Conservation (phyloP, 495 filamentous ascomycete genomes). For the Pyrenopolyporus hunteri region DNA sequence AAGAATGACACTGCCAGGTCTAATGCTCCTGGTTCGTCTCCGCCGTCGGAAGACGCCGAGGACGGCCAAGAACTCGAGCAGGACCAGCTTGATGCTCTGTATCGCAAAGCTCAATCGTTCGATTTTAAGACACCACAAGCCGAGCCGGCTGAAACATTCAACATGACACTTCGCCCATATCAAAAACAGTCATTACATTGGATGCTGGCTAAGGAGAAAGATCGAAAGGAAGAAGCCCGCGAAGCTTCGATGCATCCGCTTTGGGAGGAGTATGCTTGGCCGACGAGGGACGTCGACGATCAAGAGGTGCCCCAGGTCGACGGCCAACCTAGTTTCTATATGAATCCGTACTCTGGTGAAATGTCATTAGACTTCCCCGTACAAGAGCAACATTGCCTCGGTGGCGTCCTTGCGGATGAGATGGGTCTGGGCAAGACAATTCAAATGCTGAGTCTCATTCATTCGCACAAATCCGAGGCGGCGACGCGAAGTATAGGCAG, state of each 20-base stretch:
- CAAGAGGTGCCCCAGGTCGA: conserved; percentile 68
- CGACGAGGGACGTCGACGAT: conserved; percentile 84
- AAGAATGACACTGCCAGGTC: conserved; percentile 56
- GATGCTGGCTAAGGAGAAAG: conserved; percentile 93
- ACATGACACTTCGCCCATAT: conserved; percentile 84
- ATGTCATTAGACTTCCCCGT: conserved; percentile 89
- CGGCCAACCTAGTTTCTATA: conserved; percentile 78
- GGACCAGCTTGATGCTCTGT: conserved; percentile 91
- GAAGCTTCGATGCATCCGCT: conserved; percentile 89
- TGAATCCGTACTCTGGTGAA: conserved; percentile 96
- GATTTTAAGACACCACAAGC: conserved; percentile 90
- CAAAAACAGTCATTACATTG: conserved; percentile 94
- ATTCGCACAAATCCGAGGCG: conserved; percentile 74
- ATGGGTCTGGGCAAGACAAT: conserved; percentile 95
- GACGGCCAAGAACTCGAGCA: conserved; percentile 91
- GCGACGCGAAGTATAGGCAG: conserved; percentile 37
- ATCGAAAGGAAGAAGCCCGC: conserved; percentile 66
- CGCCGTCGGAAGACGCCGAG: conserved; percentile 69
- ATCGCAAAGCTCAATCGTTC: conserved; percentile 95
- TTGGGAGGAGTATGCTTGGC: conserved; percentile 96
- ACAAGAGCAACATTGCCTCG: conserved; percentile 93
- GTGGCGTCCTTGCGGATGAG: conserved; percentile 92
- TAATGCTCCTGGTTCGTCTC: conserved; percentile 49
- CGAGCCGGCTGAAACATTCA: conserved; percentile 80
- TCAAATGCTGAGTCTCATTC: conserved; percentile 93